Base-by-base conservation (phyloP, 352 stramenopile genomes). In the Globisporangium sylvaticum region DNA sequence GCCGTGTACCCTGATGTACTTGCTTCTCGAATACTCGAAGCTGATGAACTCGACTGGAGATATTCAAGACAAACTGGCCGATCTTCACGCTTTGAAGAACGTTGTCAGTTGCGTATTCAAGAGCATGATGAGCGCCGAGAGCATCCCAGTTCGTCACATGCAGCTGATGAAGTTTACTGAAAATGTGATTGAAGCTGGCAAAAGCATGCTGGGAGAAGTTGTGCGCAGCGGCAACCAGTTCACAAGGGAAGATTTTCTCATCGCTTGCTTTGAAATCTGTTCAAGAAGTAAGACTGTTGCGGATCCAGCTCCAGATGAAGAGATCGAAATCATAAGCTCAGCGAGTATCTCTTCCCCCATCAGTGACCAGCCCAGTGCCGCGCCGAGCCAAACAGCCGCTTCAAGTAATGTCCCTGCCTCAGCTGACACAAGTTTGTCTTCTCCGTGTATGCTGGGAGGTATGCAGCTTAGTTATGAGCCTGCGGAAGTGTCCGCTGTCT, bases 1-100 rank as follows among this genome's bases (percentile, higher is more conserved):
- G 8, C 46, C 69, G 14, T 86, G 78, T 31, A 69, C 80, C 22
- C 32, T 81, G 37, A n/a, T 87, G 34, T 84, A 83, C 66, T 54
- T 88, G 0, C 29, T 88, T 34, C 67, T 84, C 10, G 77, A 79
- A 46, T 82, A 74, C 32, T 39, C 50, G 37, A 57, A 20, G 4
- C 7, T 62, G 34, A 20, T 63, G 62, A 24, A 66, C 31, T 42
- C 22, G 24, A 27, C 24, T 22, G 10, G 48, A 20, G 3, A 24
- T 10, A n/a, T 34, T 7, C 56, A 52, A 39, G 56, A 22, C 2
- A 55, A 46, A 22, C 1, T 44, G 34, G 1, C 24, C 5, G 50
- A 24, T 14, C n/a, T 61, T 15, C 3, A 48, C 3, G 31, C 12
- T 1, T 6, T 55, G 62, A 39, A 20, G 5, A 39, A 52, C 8